A percentile compares a stretch with the other conserved stretches of the same genome.
phyloP scores from a whole-genome alignment of 1,139 yeast genomes.

The Saccharomyces hybrid region DNA sequence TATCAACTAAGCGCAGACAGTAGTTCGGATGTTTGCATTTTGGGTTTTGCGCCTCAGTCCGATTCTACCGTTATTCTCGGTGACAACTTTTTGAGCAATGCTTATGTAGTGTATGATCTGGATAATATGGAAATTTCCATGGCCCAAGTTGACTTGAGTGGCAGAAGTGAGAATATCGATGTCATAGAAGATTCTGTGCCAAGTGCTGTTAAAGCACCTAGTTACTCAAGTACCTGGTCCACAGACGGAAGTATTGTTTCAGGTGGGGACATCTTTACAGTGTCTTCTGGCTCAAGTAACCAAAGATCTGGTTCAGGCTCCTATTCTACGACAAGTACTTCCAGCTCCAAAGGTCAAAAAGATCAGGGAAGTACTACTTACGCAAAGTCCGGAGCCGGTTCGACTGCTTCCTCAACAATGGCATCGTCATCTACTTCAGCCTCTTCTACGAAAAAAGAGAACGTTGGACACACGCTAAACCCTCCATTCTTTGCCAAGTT shows the following conservation, averaged over 20 bases:
- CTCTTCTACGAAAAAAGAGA: background rate
- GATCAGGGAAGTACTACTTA: background rate
- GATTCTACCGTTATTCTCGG: conserved; percentile 44
- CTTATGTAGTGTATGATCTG: conserved; percentile 71
- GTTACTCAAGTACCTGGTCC: conserved; percentile 34
- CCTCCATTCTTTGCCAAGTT: background rate
- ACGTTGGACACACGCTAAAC: background rate
- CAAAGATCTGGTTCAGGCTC: background rate
- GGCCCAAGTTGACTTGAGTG: conserved; percentile 46
- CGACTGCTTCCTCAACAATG: background rate
- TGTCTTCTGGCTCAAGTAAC: background rate
- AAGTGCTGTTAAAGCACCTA: conserved; percentile 38
- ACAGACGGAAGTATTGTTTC: conserved; percentile 5
- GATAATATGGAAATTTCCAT: conserved; percentile 56
- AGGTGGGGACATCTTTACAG: background rate
- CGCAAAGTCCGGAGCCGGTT: too few relatives aligned
- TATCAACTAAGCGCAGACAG: conserved; percentile 26
- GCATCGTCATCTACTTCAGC: background rate
- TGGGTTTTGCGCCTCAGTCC: conserved; percentile 31
- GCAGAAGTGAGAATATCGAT: conserved; percentile 39
- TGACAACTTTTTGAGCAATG: conserved; percentile 62
- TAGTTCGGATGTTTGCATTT: conserved; percentile 26
- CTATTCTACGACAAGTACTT: background rate
- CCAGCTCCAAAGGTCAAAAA: background rate
- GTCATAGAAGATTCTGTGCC: conserved; percentile 39